These are phyloP conservation scores for Fusarium brevicatenulatum DNA, from an alignment of 2,329 filamentous ascomycete genomes.

Conservation along the genomic window DNA sequence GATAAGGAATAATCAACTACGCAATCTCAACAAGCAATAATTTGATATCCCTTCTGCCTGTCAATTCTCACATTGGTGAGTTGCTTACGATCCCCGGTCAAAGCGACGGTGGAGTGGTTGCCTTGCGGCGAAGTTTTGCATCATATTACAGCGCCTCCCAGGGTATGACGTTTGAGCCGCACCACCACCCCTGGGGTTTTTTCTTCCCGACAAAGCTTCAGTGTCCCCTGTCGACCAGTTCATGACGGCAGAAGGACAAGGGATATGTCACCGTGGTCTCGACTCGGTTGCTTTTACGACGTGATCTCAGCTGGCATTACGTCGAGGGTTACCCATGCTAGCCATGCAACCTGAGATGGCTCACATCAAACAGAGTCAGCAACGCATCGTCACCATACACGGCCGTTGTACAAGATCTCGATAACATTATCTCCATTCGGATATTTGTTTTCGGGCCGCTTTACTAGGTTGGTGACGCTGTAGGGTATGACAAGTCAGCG, in stretches of 20 bases:
- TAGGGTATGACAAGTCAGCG: neutral
- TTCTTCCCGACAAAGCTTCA: conserved; percentile 11
- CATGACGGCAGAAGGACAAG: conserved; percentile 21
- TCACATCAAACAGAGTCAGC: neutral
- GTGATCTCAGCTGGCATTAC: neutral
- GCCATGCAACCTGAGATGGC: neutral
- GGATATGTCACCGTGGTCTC: conserved; percentile 10
- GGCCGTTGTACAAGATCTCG: conserved; percentile 2
- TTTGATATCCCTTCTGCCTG: neutral
- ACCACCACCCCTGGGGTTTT: conserved; percentile 20
- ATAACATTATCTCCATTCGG: neutral
- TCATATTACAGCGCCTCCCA: conserved; percentile 30
- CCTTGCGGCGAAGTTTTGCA: conserved; percentile 32
- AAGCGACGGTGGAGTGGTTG: conserved; percentile 20
- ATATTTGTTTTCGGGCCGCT: neutral
- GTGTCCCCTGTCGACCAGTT: neutral
- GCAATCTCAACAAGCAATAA: neutral
- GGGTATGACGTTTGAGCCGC: conserved; percentile 39
- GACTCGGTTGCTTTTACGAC: neutral
- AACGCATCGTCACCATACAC: neutral
- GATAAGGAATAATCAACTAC: neutral
- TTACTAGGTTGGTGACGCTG: neutral
- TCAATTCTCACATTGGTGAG: neutral
- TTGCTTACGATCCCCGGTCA: neutral
- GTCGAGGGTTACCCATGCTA: neutral